Conservation (phyloP, 176 grass and related monocot genomes). For the Tillandsia leiboldiana region DNA sequence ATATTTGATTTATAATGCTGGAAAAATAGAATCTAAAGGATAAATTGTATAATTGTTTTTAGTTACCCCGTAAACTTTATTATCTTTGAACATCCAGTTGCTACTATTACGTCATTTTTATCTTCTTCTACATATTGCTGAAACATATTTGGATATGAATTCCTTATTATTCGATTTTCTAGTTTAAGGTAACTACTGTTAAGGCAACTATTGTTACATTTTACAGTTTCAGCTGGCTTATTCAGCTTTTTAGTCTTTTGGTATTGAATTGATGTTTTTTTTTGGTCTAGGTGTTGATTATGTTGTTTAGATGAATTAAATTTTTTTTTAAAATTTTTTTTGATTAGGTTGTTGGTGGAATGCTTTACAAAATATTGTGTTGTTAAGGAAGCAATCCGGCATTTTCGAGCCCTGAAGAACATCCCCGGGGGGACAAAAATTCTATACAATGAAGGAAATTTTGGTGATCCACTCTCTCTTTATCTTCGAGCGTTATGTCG, state of each 20-base stretch:
- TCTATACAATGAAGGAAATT: slow-evolving; percentile 82
- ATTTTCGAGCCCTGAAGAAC: slow-evolving; percentile 85
- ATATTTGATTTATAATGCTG: background rate
- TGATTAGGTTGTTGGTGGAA: slow-evolving; percentile 77
- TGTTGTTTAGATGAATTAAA: background rate
- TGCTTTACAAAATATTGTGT: slow-evolving; percentile 94
- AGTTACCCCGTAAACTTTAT: too few species aligned
- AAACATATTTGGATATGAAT: too few species aligned
- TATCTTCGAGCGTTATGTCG: slow-evolving; percentile 85
- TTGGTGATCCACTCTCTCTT: slow-evolving; percentile 90
- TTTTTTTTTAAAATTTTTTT: slow-evolving; percentile 4
- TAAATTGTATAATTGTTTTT: too few species aligned
- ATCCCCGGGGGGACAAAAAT: slow-evolving; percentile 70
- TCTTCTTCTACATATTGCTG: too few species aligned
- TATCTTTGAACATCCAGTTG: too few species aligned
- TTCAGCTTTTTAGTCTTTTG: background rate
- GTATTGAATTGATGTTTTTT: background rate
- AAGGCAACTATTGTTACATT: background rate
- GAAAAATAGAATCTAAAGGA: background rate
- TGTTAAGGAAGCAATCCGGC: slow-evolving; percentile 91
- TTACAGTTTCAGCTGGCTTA: background rate
- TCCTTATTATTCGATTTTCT: too few species aligned
- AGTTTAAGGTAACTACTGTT: too few species aligned
- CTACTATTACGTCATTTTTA: too few species aligned
- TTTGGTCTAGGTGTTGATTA: background rate